A percentile compares a stretch with the other conserved stretches of the same genome.
Conservation (phyloP, 2,329 filamentous ascomycete genomes). For the Gliomastix tumulicola region DNA sequence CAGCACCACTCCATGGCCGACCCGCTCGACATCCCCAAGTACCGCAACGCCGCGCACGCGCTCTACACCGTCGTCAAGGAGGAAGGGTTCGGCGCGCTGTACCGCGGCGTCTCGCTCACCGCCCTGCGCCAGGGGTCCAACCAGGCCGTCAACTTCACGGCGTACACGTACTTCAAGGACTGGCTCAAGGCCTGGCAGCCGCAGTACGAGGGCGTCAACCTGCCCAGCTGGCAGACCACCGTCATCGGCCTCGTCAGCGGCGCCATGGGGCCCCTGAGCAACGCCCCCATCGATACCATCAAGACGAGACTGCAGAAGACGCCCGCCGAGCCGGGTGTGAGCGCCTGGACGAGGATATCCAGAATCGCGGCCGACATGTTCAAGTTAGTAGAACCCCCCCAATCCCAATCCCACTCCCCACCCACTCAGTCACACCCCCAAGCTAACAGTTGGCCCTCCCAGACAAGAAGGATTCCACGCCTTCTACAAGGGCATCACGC, state of each 20-base stretch:
- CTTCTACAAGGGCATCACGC: constrained; percentile 99
- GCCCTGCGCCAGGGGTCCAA: constrained; percentile 93
- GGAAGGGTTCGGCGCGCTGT: constrained; percentile 81
- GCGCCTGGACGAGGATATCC: constrained; percentile 71
- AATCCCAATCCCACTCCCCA: too few species aligned
- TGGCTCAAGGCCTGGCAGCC: constrained; percentile 67
- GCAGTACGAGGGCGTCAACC: constrained; percentile 52
- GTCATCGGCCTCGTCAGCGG: constrained; percentile 85
- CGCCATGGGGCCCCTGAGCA: constrained; percentile 92
- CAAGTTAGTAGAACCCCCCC: constrained; percentile 41
- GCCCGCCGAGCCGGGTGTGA: constrained; percentile 73
- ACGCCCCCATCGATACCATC: constrained; percentile 97
- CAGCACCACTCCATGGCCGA: constrained; percentile 98
- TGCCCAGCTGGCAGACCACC: constrained; percentile 87
- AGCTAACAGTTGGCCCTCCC: constrained; percentile 10
- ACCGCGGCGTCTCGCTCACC: constrained; percentile 89
- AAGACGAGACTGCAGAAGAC: constrained; percentile 94
- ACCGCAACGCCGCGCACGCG: constrained; percentile 82
- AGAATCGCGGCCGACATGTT: constrained; percentile 79
- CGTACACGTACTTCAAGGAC: constrained; percentile 90
- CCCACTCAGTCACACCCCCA: too few species aligned
- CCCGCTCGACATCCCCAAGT: constrained; percentile 92
- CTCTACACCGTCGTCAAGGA: constrained; percentile 86
- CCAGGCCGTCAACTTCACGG: constrained; percentile 98
- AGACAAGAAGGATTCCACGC: constrained; percentile 88